A percentile compares a stretch with the other conserved stretches of the same genome.
phyloP scores from a whole-genome alignment of 306 rosid genomes.

The Pyrus betulifolia region DNA sequence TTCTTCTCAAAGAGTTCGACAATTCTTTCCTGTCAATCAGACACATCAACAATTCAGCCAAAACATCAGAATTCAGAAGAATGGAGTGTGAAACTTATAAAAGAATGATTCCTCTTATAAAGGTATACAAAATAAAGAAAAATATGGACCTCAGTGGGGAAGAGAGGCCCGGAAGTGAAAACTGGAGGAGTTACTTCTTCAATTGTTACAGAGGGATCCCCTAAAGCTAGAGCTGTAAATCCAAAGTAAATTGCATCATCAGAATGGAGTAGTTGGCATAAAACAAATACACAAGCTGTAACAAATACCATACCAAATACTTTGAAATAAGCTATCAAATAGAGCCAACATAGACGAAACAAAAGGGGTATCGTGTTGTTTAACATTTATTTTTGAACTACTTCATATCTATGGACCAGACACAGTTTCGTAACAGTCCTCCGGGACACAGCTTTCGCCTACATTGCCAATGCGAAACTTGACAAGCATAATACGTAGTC shows the following conservation, averaged over 20 bases:
- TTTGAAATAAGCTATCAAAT: background rate
- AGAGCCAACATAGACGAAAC: background rate
- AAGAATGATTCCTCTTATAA: background rate
- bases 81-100: background rate
- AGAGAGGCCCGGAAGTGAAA: slow-evolving; percentile 63
- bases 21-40: slow-evolving; percentile 61
- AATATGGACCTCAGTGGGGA: slow-evolving; percentile 68
- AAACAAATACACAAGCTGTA: background rate
- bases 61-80: background rate
- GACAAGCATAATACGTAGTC: background rate
- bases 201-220: slow-evolving; percentile 75
- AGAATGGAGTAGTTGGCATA: background rate
- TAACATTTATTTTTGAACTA: background rate
- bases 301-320: background rate
- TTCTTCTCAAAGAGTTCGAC: slow-evolving; percentile 80
- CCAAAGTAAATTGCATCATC: slow-evolving; percentile 20
- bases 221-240: slow-evolving; percentile 76
- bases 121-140: slow-evolving; percentile 8
- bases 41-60: slow-evolving; percentile 7
- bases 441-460: background rate
- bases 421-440: background rate
- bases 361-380: background rate
- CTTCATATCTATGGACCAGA: background rate
- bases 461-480: background rate
- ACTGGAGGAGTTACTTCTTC: slow-evolving; percentile 76